Percentiles rank a stretch among this genome's conserved stretches.
Conservation (phyloP, 2,329 filamentous ascomycete genomes). For the Stachybotrys echinatus region DNA sequence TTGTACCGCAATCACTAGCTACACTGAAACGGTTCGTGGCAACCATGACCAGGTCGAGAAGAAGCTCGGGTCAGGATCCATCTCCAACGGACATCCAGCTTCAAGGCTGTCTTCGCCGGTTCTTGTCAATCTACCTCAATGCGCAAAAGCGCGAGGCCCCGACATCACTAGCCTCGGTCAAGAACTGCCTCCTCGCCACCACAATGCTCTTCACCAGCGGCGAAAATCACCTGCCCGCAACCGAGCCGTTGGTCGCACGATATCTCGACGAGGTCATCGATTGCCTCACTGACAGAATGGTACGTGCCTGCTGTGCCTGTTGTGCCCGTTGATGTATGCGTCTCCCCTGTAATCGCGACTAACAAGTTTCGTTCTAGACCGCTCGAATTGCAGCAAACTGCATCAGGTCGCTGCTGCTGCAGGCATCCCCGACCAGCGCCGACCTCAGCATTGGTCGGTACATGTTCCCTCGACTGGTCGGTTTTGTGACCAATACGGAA, state of each 20-base stretch:
- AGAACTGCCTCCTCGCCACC: conserved; percentile 82
- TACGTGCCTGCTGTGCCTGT: conserved; percentile 35
- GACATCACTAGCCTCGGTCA: conserved; percentile 79
- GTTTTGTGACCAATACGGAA: conserved; percentile 65
- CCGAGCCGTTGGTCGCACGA: conserved; percentile 67
- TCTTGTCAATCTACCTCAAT: conserved; percentile 72
- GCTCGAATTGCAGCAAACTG: conserved; percentile 89
- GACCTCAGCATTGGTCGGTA: conserved; percentile 71
- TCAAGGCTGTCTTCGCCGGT: conserved; percentile 74
- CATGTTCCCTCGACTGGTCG: conserved; percentile 68
- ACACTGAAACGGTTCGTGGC: conserved; percentile 88
- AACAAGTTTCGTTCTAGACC: conserved; percentile 44
- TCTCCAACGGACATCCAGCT: conserved; percentile 63
- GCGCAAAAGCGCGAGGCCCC: conserved; percentile 71
- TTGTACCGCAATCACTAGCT: conserved; percentile 84
- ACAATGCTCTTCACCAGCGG: conserved; percentile 86
- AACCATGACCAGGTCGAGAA: conserved; percentile 55
- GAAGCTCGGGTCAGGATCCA: conserved; percentile 27
- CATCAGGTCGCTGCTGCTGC: conserved; percentile 74
- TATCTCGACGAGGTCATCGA: conserved; percentile 80
- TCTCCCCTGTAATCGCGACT: conserved; percentile 7
- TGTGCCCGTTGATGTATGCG: too few species aligned
- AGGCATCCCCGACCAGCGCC: conserved; percentile 55
- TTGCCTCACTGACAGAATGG: conserved; percentile 73
- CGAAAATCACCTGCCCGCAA: conserved; percentile 65